Evolutionary conservation across 345 rosid species (phyloP), one percentile per base, ranked within the genome.

Genomic region (Chamaenerion angustifolium): DNA sequence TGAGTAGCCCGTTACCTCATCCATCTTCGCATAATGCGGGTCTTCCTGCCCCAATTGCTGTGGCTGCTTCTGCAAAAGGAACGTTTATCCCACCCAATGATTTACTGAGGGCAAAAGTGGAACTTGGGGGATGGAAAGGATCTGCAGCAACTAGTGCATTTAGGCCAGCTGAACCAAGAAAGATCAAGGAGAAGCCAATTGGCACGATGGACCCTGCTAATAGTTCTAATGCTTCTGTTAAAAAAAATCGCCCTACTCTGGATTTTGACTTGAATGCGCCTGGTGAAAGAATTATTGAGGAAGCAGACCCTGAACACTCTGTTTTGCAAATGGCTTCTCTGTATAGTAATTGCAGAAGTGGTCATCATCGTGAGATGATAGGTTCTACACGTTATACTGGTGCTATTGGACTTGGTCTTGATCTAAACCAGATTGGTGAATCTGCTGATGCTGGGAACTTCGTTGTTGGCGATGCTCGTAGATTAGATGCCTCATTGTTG

Each of bases 71-170:
- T 56, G 92, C 95, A 21, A 90, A 90, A 59, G 78, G 94, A 45
- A 63, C 84, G 1, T 90, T 90, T 77, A 76, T 83, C 44, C 95
- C 88, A 3, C 88, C 78, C 11, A 81, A 79, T n/a, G 81, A 90
- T 57, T 57, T 81, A 11, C 57, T 86, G 59, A 77, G 69, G 69
- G 73, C 71, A 48, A 90, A 76, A 69, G 83, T 70, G 25, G 70
- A 65, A 54, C 68, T 83, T 71, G 95, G 98, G 42, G 95, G 98
- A 45, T 90, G 98, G 98, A 90, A 82, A 72, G 98, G 98, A 49
- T 83, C 95, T 18, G 98, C 95, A 1, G 98, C 98, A 45, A 90
- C 98, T 16, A 90, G 98, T 69, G 98, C 98, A 11, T 90, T 90
- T 68, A 74, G 98, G 10, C 98, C 98, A 16, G 94, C 98, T 51